phyloP scores from a whole-genome alignment of 805 yeast genomes.

The Yarrowia yakushimensis region DNA sequence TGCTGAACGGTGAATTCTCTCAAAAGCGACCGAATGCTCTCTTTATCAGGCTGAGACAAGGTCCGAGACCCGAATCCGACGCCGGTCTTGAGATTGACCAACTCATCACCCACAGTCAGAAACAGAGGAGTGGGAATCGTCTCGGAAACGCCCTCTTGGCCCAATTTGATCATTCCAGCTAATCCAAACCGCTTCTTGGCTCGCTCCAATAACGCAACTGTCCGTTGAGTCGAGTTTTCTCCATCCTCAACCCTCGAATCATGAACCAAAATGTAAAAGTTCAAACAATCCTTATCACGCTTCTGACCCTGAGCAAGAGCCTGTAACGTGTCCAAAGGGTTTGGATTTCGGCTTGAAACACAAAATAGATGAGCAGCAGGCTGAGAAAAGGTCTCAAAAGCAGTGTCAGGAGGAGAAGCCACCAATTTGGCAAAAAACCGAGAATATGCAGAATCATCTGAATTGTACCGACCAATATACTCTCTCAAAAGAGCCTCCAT shows the following conservation, averaged over 20 bases:
- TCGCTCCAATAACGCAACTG: conserved; percentile 36
- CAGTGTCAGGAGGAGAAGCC: conserved; percentile 57
- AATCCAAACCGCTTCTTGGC: conserved; percentile 41
- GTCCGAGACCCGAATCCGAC: neutral
- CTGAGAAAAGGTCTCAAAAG: conserved; percentile 83
- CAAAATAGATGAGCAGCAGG: conserved; percentile 75
- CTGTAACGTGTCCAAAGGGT: conserved; percentile 57
- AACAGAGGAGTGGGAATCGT: conserved; percentile 5
- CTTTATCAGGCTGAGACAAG: conserved; percentile 38
- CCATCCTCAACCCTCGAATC: conserved; percentile 48
- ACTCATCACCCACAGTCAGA: conserved; percentile 4
- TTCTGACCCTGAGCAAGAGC: conserved; percentile 46
- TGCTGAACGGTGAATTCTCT: conserved; percentile 49
- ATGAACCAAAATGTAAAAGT: conserved; percentile 49
- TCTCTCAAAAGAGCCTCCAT: conserved; percentile 21
- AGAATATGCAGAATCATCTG: conserved; percentile 38
- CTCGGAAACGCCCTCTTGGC: neutral
- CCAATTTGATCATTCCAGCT: conserved; percentile 30
- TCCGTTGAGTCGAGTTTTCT: conserved; percentile 38
- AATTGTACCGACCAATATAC: conserved; percentile 25
- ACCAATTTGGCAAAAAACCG: conserved; percentile 53
- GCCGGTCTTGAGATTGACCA: conserved; percentile 28
- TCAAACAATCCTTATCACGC: conserved; percentile 58
- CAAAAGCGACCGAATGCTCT: conserved; percentile 42
- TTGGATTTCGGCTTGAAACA: conserved; percentile 54